A percentile compares a stretch with the other conserved stretches of the same genome.
Evolutionary conservation across 83 land plant species (phyloP).

Genomic region (Picea mariana): DNA sequence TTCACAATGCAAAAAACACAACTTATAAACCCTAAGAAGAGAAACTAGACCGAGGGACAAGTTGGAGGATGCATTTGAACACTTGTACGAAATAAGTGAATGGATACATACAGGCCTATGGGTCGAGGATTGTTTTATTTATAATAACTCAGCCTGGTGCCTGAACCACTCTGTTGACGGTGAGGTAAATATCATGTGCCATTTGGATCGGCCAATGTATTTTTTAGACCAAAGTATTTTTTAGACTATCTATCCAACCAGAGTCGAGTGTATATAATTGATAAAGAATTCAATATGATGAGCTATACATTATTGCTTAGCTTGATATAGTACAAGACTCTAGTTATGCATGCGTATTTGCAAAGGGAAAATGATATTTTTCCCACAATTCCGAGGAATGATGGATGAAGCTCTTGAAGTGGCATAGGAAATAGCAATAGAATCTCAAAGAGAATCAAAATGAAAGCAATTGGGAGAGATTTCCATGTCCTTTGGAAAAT

Average conservation of each 20-base stretch:
- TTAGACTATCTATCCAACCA: constrained; percentile 94
- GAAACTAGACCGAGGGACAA: no score
- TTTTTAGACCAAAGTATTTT: no score
- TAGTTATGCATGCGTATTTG: constrained; percentile 92
- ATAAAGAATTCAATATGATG: constrained; percentile 97
- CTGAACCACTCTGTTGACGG: constrained; percentile 99
- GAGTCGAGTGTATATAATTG: constrained; percentile 94
- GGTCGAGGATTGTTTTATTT: constrained; percentile 99
- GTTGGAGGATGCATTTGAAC: constrained; percentile 92
- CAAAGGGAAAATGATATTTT: constrained; percentile 87
- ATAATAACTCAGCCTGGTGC: constrained; percentile 94
- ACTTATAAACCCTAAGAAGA: no score
- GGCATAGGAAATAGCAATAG: constrained; percentile 87
- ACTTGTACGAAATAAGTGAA: constrained; percentile 87
- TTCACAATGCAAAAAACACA: no score
- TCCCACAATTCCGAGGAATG: constrained; percentile 82
- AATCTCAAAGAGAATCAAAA: constrained; percentile 85
- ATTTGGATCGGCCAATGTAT: constrained; percentile 98
- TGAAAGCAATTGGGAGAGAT: constrained; percentile 97
- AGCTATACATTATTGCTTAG: constrained; percentile 93
- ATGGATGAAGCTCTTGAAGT: constrained; percentile 40
- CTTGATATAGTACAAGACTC: constrained; percentile 98
- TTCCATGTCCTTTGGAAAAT: constrained; percentile 92
- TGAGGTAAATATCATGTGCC: constrained; percentile 99
- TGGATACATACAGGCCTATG: constrained; percentile 90